These are phyloP conservation scores for Microdochium trichocladiopsis DNA, from an alignment of 2,329 filamentous ascomycete species.

Conservation along the genomic window DNA sequence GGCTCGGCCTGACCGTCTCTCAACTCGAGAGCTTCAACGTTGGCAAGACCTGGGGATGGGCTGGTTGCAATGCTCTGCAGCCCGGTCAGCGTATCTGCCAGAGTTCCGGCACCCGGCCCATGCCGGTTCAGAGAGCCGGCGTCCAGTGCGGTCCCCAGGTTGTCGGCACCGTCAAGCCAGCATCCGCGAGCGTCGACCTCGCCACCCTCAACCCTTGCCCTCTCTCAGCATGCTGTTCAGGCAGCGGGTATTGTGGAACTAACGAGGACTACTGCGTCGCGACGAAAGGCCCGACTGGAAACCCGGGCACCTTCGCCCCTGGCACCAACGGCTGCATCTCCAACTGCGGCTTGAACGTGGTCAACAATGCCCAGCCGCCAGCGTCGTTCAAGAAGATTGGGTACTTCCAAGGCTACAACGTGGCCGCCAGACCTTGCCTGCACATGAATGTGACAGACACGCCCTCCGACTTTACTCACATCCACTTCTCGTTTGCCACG, in stretches of 20 bases:
- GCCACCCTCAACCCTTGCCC: slow-evolving; percentile 37
- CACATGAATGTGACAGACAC: slow-evolving; percentile 11
- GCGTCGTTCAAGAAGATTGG: slow-evolving; percentile 3
- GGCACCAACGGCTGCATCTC: slow-evolving; percentile 17
- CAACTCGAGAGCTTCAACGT: slow-evolving; percentile 1
- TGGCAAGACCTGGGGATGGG: slow-evolving; percentile 21
- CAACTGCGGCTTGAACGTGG: slow-evolving; percentile 12
- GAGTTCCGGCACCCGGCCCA: slow-evolving; percentile 28
- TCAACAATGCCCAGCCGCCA: slow-evolving; percentile 2
- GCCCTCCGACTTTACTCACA: slow-evolving; percentile 11
- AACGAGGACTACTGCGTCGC: slow-evolving; percentile 20
- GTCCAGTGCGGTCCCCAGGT: slow-evolving; percentile 38
- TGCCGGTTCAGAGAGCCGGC: slow-evolving; percentile 28
- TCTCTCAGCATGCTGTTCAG: slow-evolving; percentile 31
- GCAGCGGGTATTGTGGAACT: slow-evolving; percentile 21
- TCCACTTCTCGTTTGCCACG: slow-evolving; percentile 19
- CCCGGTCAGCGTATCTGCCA: slow-evolving; percentile 27
- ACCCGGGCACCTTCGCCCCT: slow-evolving; percentile 15
- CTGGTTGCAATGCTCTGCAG: slow-evolving; percentile 24
- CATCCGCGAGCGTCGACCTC: slow-evolving; percentile 22
- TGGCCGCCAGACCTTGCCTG: slow-evolving; percentile 13
- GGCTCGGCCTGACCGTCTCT: background rate
- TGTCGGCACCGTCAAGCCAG: slow-evolving; percentile 23
- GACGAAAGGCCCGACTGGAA: slow-evolving; percentile 8
- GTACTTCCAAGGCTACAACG: slow-evolving; percentile 23